A percentile compares a stretch with the other conserved stretches of the same genome.
Conservation (phyloP, 805 yeast species). For the Osmozyma mogii region DNA sequence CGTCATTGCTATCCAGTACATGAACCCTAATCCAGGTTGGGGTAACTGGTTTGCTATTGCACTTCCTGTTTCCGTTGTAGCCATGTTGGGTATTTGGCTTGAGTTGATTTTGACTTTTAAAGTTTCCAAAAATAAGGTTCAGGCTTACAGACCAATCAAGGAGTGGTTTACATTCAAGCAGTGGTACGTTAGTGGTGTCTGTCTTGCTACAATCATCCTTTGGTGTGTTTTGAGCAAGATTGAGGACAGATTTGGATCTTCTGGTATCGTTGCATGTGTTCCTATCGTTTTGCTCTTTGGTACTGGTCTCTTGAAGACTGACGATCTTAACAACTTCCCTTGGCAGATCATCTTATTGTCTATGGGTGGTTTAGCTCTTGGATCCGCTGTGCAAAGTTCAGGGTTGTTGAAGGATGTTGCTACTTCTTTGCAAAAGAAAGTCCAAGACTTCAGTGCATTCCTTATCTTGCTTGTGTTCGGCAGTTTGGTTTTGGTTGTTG, state of each 20-base stretch:
- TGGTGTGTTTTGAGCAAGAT: conserved; percentile 87
- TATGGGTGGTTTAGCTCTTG: conserved; percentile 96
- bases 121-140: conserved; percentile 41
- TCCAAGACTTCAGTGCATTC: conserved; percentile 63
- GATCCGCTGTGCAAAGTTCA: conserved; percentile 89
- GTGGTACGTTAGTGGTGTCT: conserved; percentile 63
- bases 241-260: conserved; percentile 75
- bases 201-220: conserved; percentile 63
- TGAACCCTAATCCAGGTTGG: conserved; percentile 79
- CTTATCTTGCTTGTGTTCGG: conserved; percentile 62
- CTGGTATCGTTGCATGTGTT: conserved; percentile 91
- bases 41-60: conserved; percentile 88
- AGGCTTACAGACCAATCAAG: conserved; percentile 50
- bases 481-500: conserved; percentile 28
- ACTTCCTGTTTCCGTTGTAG: conserved; percentile 65
- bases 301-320: conserved; percentile 76
- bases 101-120: conserved; percentile 61
- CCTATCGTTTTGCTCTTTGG: conserved; percentile 93
- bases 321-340: conserved; percentile 90
- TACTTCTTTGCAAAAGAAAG: conserved; percentile 49
- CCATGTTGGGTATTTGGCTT: conserved; percentile 65
- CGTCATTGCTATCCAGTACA: conserved; percentile 78
- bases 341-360: conserved; percentile 96
- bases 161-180: conserved; percentile 70
- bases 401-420: conserved; percentile 83